These are phyloP conservation scores for Auriscalpium vulgare DNA, from an alignment of 768 basidiomycete species.

Conservation along the genomic window DNA sequence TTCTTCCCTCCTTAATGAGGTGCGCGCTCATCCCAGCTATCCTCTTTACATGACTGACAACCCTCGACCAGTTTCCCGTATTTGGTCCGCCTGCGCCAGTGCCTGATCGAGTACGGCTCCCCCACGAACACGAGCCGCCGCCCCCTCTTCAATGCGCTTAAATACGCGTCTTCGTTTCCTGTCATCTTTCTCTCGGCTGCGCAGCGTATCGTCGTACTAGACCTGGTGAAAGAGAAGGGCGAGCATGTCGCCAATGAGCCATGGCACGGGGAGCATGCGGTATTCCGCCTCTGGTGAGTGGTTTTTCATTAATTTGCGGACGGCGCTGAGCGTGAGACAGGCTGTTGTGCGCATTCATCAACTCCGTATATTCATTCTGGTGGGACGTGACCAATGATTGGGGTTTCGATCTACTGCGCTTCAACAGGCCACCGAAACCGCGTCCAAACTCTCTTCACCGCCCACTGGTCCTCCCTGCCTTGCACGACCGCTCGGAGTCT, in stretches of 20 bases:
- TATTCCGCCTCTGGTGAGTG: constrained; percentile 80
- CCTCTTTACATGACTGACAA: neutral
- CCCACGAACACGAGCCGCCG: constrained; percentile 57
- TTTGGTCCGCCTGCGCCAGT: constrained; percentile 88
- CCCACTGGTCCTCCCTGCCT: constrained; percentile 38
- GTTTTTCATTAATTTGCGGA: neutral
- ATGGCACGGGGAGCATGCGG: constrained; percentile 70
- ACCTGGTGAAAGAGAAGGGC: constrained; percentile 44
- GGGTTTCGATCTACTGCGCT: constrained; percentile 74
- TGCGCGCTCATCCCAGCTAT: constrained; percentile 25
- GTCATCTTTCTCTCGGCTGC: constrained; percentile 92
- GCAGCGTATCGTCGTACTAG: constrained; percentile 64
- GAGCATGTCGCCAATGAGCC: constrained; percentile 32
- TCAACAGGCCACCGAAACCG: constrained; percentile 4
- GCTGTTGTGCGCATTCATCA: constrained; percentile 77
- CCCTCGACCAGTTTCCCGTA: constrained; percentile 66
- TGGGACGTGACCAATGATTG: constrained; percentile 99
- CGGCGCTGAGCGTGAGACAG: constrained; percentile 28
- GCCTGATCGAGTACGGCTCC: constrained; percentile 72
- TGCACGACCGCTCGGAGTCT: constrained; percentile 29
- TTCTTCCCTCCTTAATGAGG: constrained; percentile 85
- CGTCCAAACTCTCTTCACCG: constrained; percentile 28
- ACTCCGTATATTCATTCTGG: constrained; percentile 95
- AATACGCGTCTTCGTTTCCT: constrained; percentile 95
- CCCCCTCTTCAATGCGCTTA: constrained; percentile 84